Percentiles rank a stretch among this genome's conserved stretches.
These are phyloP conservation scores for Raddia guianensis DNA, from an alignment of 176 grass and related monocot genomes.

Conservation along the genomic window DNA sequence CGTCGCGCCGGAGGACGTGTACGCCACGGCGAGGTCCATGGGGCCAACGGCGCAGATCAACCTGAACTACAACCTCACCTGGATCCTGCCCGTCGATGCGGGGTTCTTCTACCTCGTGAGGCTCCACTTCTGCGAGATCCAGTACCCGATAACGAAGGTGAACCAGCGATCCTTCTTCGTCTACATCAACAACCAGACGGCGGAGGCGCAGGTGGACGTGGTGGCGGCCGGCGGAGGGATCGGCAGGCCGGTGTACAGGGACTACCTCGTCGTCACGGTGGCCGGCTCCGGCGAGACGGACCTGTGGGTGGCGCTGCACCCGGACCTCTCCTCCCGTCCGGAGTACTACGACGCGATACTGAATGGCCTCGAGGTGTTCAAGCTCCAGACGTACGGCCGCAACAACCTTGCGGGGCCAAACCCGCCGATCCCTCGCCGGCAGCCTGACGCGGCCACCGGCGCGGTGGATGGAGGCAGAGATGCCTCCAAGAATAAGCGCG, in stretches of 20 bases:
- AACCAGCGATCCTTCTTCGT: conserved; percentile 52
- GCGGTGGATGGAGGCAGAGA: background rate
- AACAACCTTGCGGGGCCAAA: conserved; percentile 40
- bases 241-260: conserved; percentile 26
- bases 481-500: background rate
- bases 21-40: conserved; percentile 56
- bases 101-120: conserved; percentile 53
- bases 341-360: conserved; percentile 51
- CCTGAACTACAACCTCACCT: conserved; percentile 59
- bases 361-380: conserved; percentile 61
- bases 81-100: conserved; percentile 45
- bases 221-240: conserved; percentile 12
- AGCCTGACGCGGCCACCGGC: background rate
- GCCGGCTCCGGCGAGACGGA: conserved; percentile 35
- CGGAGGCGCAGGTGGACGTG: conserved; percentile 27
- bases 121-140: conserved; percentile 69
- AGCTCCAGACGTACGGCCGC: conserved; percentile 41
- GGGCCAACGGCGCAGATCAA: conserved; percentile 29
- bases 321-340: background rate
- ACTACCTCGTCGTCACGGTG: conserved; percentile 32
- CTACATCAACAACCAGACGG: conserved; percentile 56
- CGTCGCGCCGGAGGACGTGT: conserved; percentile 44
- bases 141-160: conserved; percentile 24
- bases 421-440: background rate
- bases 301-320: conserved; percentile 53